Evolutionary conservation across 2,329 filamentous ascomycete genomes (phyloP).

Genomic region (Colletotrichum camelliae): DNA sequence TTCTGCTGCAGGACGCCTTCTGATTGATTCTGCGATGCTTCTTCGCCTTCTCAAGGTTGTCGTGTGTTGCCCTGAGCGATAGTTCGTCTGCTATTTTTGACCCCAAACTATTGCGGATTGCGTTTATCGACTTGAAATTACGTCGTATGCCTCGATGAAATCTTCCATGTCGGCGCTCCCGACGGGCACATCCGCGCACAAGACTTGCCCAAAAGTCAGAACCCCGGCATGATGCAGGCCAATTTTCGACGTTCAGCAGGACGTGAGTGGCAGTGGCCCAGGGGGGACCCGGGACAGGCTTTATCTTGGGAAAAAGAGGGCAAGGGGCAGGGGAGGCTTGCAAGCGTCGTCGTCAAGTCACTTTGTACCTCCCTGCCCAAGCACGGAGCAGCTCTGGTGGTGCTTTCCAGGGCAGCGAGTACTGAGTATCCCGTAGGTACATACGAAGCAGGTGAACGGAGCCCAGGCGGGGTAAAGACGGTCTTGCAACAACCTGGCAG

Average conservation of each 20-base stretch:
- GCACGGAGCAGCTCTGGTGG: neutral
- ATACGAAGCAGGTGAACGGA: neutral
- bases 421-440: neutral
- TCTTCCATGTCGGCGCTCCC: constrained; percentile 3
- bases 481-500: neutral
- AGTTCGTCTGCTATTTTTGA: constrained; percentile 16
- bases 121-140: neutral
- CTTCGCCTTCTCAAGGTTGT: neutral
- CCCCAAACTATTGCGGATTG: neutral
- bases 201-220: neutral
- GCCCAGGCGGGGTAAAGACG: constrained; percentile 7
- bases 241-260: constrained; percentile 1
- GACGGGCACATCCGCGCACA: constrained; percentile 1
- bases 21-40: neutral
- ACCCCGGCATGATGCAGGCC: neutral
- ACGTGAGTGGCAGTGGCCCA: neutral
- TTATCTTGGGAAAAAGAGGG: neutral
- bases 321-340: neutral
- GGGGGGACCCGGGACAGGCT: neutral
- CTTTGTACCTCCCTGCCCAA: neutral
- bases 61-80: neutral
- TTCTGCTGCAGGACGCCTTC: neutral
- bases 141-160: neutral
- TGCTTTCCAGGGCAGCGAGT: neutral
- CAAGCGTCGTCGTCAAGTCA: neutral